phyloP scores from a whole-genome alignment of 805 yeast species.

The Metschnikowia lunata region DNA sequence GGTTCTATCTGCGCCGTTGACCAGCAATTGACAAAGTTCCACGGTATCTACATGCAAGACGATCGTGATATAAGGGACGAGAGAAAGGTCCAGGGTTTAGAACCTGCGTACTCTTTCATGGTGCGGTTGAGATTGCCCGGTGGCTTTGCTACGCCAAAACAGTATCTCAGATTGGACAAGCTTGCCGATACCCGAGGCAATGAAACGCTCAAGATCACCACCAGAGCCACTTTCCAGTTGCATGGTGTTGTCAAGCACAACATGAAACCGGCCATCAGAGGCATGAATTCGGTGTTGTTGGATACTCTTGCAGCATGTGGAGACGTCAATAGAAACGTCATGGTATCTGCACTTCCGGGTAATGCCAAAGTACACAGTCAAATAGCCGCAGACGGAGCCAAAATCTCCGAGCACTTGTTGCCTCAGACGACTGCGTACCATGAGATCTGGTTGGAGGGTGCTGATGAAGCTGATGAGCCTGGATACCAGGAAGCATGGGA shows the following conservation, averaged over 20 bases:
- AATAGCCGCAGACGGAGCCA: slow-evolving; percentile 56
- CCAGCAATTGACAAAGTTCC: slow-evolving; percentile 94
- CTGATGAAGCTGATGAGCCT: slow-evolving; percentile 64
- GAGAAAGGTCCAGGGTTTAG: slow-evolving; percentile 86
- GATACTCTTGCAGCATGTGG: slow-evolving; percentile 98
- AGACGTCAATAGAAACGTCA: slow-evolving; percentile 95
- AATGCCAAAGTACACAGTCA: slow-evolving; percentile 79
- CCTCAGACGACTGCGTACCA: slow-evolving; percentile 95
- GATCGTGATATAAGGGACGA: slow-evolving; percentile 94
- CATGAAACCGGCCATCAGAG: slow-evolving; percentile 85
- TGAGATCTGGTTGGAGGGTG: slow-evolving; percentile 93
- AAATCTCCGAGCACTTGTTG: slow-evolving; percentile 74
- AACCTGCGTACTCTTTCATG: slow-evolving; percentile 97
- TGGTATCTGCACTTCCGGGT: slow-evolving; percentile 83
- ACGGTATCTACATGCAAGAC: slow-evolving; percentile 97
- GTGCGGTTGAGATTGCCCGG: slow-evolving; percentile 94
- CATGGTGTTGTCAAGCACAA: slow-evolving; percentile 92
- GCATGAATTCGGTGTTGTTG: slow-evolving; percentile 83
- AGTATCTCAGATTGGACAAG: slow-evolving; percentile 83
- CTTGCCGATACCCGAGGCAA: slow-evolving; percentile 81
- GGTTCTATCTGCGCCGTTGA: slow-evolving; percentile 89
- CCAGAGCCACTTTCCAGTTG: slow-evolving; percentile 94
- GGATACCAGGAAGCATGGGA: slow-evolving; percentile 64
- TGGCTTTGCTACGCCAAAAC: slow-evolving; percentile 80
- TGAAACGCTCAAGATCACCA: slow-evolving; percentile 89